phyloP scores from a whole-genome alignment of 1,284 basidiomycete species.

The Baeospora myosura region DNA sequence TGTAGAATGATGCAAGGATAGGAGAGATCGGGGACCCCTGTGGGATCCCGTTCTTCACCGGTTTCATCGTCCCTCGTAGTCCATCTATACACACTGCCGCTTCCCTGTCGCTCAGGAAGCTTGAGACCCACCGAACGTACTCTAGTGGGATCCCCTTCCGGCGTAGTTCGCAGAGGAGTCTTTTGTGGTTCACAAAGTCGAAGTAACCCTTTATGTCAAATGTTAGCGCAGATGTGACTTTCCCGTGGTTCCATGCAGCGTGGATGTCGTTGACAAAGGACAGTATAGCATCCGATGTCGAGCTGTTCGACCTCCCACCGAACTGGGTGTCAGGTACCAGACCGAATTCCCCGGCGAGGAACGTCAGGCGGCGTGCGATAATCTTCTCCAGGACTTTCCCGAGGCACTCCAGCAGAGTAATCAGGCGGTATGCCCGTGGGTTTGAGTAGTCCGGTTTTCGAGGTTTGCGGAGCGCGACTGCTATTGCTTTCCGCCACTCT shows the following conservation, averaged over 20 bases:
- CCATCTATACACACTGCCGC: conserved; percentile 21
- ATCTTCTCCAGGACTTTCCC: conserved; percentile 22
- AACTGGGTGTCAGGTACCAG: conserved; percentile 21
- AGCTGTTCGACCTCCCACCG: conserved; percentile 17
- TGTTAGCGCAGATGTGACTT: conserved; percentile 18
- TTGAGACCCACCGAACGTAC: conserved; percentile 11
- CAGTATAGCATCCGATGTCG: conserved; percentile 19
- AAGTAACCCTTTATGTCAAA: conserved; percentile 26
- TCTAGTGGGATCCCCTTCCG: conserved; percentile 11
- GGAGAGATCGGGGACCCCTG: conserved; percentile 20
- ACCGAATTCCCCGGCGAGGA: conserved; percentile 10
- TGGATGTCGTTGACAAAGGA: conserved; percentile 20
- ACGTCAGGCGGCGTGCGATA: conserved; percentile 15
- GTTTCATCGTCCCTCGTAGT: conserved; percentile 13
- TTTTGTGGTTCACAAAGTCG: conserved; percentile 17
- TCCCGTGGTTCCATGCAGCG: conserved; percentile 16
- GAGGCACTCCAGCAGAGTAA: conserved; percentile 21
- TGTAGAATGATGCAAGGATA: conserved; percentile 18
- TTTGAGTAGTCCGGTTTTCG: conserved; percentile 20
- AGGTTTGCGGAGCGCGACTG: conserved; percentile 19
- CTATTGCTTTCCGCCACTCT: conserved; percentile 15
- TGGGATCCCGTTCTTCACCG: conserved; percentile 18
- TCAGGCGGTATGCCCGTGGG: conserved; percentile 20
- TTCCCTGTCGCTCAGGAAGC: conserved; percentile 15
- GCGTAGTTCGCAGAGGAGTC: conserved; percentile 10